Conservation (phyloP, 768 basidiomycete genomes). For the Amanita molliuscula region DNA sequence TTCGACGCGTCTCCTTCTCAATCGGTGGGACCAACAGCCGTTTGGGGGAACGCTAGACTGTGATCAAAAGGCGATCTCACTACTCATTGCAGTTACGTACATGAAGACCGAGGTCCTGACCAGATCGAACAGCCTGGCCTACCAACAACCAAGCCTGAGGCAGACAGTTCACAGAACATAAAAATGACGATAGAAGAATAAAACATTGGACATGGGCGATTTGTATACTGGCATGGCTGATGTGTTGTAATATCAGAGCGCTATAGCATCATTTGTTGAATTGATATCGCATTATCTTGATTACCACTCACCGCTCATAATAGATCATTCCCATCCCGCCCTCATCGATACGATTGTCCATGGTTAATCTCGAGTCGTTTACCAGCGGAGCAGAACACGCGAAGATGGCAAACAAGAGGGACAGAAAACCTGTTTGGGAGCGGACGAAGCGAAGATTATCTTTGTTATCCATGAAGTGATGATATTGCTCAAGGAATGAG, state of each 20-base stretch:
- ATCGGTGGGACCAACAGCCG: conserved; percentile 58
- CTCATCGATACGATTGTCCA: conserved; percentile 51
- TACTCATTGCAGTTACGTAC: conserved; percentile 35
- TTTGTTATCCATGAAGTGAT: conserved; percentile 61
- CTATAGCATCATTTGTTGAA: conserved; percentile 27
- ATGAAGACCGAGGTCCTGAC: conserved; percentile 87
- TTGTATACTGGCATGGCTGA: conserved; percentile 80
- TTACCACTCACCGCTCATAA: conserved; percentile 63
- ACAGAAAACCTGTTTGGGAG: conserved; percentile 64
- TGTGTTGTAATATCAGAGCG: conserved; percentile 84
- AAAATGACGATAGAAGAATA: conserved; percentile 79
- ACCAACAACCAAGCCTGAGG: conserved; percentile 92
- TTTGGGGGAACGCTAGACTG: conserved; percentile 65
- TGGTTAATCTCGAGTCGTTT: conserved; percentile 55
- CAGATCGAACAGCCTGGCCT: conserved; percentile 82
- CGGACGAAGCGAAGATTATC: conserved; percentile 42
- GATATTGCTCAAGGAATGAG: conserved; percentile 66
- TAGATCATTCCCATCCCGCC: conserved; percentile 87
- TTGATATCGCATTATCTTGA: conserved; percentile 7
- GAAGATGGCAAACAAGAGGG: conserved; percentile 81
- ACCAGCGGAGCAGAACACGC: conserved; percentile 80
- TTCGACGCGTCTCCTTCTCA: conserved; percentile 83
- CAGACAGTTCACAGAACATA: conserved; percentile 88
- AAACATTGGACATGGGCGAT: conserved; percentile 86
- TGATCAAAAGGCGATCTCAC: conserved; percentile 11